Evolutionary conservation across 2,329 filamentous ascomycete species (phyloP).

Genomic region (Penicillium aurantiogriseum): DNA sequence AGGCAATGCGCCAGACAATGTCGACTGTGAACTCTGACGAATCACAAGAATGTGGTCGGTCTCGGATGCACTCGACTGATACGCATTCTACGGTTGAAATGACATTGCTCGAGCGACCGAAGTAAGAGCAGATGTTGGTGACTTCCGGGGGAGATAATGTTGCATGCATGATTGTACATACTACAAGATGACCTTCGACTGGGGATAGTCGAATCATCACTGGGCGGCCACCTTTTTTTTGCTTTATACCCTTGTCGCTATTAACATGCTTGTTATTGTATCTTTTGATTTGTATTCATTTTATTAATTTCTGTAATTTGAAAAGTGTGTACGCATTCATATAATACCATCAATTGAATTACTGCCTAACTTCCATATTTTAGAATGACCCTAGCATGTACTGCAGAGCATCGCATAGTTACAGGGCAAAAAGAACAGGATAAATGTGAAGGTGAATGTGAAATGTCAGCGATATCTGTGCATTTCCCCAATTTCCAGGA

Average conservation of each 20-base stretch:
- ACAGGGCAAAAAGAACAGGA: background rate
- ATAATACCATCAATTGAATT: background rate
- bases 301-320: background rate
- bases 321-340: background rate
- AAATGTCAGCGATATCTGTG: background rate
- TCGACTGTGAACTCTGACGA: constrained; percentile 8
- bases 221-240: constrained; percentile 1
- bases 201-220: background rate
- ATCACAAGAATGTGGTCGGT: background rate
- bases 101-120: constrained; percentile 1
- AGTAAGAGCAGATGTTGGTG: background rate
- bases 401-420: background rate
- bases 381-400: background rate
- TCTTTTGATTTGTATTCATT: background rate
- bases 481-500: background rate
- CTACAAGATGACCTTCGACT: background rate
- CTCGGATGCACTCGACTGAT: constrained; percentile 5
- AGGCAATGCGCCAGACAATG: constrained; percentile 15
- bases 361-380: background rate
- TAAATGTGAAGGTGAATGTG: background rate
- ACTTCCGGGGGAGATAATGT: background rate
- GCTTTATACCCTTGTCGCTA: constrained; percentile 7
- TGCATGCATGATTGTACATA: constrained; percentile 1
- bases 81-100: constrained; percentile 14
- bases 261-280: background rate